A percentile compares a stretch with the other conserved stretches of the same genome.
phyloP scores from a whole-genome alignment of 2,329 filamentous ascomycete species.

The Diaporthe aspalathi region DNA sequence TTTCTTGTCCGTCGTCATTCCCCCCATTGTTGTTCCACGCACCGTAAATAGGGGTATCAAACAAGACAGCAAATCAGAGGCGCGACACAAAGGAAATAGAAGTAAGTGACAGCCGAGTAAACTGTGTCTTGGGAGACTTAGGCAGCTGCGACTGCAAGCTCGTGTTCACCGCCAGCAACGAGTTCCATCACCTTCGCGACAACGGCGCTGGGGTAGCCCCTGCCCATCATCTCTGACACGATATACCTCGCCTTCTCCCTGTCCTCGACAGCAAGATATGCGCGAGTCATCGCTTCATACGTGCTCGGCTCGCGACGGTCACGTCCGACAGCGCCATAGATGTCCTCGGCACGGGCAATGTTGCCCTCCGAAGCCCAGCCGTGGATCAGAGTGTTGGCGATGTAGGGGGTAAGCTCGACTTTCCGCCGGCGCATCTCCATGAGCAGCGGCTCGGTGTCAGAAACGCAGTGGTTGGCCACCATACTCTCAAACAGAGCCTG shows the following conservation, averaged over 20 bases:
- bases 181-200: slow-evolving; percentile 94
- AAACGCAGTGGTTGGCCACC: slow-evolving; percentile 91
- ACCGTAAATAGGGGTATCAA: slow-evolving; percentile 47
- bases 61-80: slow-evolving; percentile 39
- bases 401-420: slow-evolving; percentile 94
- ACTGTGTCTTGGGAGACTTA: slow-evolving; percentile 38
- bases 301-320: slow-evolving; percentile 94
- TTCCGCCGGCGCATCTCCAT: slow-evolving; percentile 77
- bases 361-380: slow-evolving; percentile 91
- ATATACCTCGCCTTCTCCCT: slow-evolving; percentile 80
- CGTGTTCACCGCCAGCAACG: slow-evolving; percentile 70
- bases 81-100: slow-evolving; percentile 40
- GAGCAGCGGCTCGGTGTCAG: slow-evolving; percentile 79
- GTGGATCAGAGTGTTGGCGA: slow-evolving; percentile 97
- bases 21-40: slow-evolving; percentile 32
- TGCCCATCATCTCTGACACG: slow-evolving; percentile 88
- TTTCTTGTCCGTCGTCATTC: slow-evolving; percentile 31
- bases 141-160: slow-evolving; percentile 43
- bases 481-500: slow-evolving; percentile 97
- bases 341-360: slow-evolving; percentile 79
- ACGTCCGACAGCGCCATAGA: slow-evolving; percentile 83
- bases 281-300: slow-evolving; percentile 98
- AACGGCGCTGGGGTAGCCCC: slow-evolving; percentile 92
- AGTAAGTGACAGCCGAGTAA: slow-evolving; percentile 5
- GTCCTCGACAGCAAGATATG: slow-evolving; percentile 87